Evolutionary conservation across 1,284 basidiomycete genomes (phyloP).

Genomic region (Cystobasidium pallidum): DNA sequence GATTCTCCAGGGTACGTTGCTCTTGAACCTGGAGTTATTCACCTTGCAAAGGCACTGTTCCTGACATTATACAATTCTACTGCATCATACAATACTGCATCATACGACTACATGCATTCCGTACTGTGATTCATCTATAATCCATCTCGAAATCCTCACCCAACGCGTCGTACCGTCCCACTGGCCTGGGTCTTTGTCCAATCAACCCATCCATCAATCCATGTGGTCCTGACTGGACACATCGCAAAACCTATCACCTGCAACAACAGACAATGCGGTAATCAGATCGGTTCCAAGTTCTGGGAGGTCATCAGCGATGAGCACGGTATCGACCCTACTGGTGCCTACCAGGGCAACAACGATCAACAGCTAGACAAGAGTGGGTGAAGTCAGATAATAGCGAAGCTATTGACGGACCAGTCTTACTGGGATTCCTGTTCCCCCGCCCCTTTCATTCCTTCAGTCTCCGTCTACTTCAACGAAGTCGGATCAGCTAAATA

Average conservation of each 20-base stretch:
- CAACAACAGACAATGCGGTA: slow-evolving; percentile 45
- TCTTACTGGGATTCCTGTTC: no score
- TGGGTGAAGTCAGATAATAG: slow-evolving; percentile 62
- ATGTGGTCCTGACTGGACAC: background rate
- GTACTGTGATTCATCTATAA: no score
- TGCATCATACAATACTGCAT: no score
- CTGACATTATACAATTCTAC: no score
- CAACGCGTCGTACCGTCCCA: background rate
- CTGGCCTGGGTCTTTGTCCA: background rate
- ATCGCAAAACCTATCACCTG: background rate
- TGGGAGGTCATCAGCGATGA: slow-evolving; percentile 46
- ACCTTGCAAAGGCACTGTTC: no score
- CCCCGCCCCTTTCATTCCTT: background rate
- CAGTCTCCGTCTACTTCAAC: slow-evolving; percentile 39
- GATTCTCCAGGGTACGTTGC: slow-evolving; percentile 18
- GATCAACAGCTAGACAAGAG: slow-evolving; percentile 95
- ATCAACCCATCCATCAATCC: slow-evolving; percentile 2
- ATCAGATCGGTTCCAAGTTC: slow-evolving; percentile 46
- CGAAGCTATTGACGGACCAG: slow-evolving; percentile 65
- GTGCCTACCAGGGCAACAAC: slow-evolving; percentile 44
- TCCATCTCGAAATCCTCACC: background rate
- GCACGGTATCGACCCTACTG: slow-evolving; percentile 40
- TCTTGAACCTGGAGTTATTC: background rate
- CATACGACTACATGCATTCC: no score
- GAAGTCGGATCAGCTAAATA: slow-evolving; percentile 65